phyloP scores from a whole-genome alignment of 148 eudicot species.

The Fagopyrum tataricum region DNA sequence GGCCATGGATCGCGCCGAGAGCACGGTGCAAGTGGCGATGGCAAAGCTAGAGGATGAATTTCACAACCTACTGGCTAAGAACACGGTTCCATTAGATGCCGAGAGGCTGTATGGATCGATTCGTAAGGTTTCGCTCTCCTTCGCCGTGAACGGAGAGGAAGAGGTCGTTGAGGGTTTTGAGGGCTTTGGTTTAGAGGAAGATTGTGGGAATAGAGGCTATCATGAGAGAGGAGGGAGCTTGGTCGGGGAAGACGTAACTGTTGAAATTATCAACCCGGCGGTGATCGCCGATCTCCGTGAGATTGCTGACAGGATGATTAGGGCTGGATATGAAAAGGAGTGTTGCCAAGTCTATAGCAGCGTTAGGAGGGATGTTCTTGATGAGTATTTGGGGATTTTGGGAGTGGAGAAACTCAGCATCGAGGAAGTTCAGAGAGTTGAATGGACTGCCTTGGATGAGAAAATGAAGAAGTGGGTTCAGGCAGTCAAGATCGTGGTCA shows the following conservation, averaged over 20 bases:
- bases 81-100: constrained; percentile 46
- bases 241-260: constrained; percentile 41
- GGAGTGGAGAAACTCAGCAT: constrained; percentile 74
- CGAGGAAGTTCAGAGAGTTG: constrained; percentile 81
- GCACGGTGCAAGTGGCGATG: constrained; percentile 77
- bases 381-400: constrained; percentile 53
- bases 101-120: constrained; percentile 56
- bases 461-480: constrained; percentile 85
- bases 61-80: constrained; percentile 35
- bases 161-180: constrained; percentile 37
- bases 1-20: constrained; percentile 57
- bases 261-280: constrained; percentile 50
- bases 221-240: constrained; percentile 66
- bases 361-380: constrained; percentile 58
- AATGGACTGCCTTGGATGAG: constrained; percentile 66
- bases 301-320: constrained; percentile 76
- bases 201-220: constrained; percentile 20
- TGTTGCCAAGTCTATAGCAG: constrained; percentile 79
- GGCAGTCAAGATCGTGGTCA: constrained; percentile 61
- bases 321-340: constrained; percentile 77
- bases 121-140: constrained; percentile 35
- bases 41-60: constrained; percentile 78
- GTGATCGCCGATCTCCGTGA: constrained; percentile 51
- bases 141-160: constrained; percentile 23
- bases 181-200: constrained; percentile 20